Conservation (phyloP, 805 yeast species). For the Sugiyamaella americana region DNA sequence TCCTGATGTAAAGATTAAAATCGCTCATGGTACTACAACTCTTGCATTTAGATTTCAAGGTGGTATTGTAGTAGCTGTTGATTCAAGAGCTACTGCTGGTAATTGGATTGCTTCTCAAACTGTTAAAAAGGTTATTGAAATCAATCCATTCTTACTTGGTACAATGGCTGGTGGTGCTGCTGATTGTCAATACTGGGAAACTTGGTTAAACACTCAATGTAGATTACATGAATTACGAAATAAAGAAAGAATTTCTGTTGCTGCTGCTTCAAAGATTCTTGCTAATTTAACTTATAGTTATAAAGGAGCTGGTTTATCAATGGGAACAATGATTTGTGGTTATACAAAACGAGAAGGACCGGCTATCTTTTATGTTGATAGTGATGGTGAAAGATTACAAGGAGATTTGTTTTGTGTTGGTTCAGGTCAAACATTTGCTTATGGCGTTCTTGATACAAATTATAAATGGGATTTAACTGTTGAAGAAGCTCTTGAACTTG, state of each 20-base stretch:
- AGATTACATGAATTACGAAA: constrained; percentile 90
- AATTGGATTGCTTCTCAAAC: constrained; percentile 98
- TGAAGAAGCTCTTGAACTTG: constrained; percentile 90
- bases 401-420: constrained; percentile 97
- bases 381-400: constrained; percentile 91
- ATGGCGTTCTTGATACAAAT: constrained; percentile 93
- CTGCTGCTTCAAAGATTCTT: constrained; percentile 93
- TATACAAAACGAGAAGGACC: constrained; percentile 94
- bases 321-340: constrained; percentile 99
- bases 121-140: constrained; percentile 94
- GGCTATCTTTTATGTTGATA: constrained; percentile 89
- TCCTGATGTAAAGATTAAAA: constrained; percentile 91
- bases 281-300: constrained; percentile 85
- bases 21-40: constrained; percentile 99
- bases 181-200: constrained; percentile 98
- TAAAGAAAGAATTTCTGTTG: constrained; percentile 90
- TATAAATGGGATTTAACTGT: constrained; percentile 86
- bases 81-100: constrained; percentile 97
- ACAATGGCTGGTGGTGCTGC: constrained; percentile 99
- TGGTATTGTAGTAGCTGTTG: constrained; percentile 93
- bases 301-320: constrained; percentile 96
- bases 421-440: constrained; percentile 98
- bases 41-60: constrained; percentile 93
- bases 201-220: constrained; percentile 97
- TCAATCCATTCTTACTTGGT: constrained; percentile 90